Evolutionary conservation across 1,284 basidiomycete genomes (phyloP), one percentile per base, ranked within the genome.

Genomic region (Singerocomus inundabilis): DNA sequence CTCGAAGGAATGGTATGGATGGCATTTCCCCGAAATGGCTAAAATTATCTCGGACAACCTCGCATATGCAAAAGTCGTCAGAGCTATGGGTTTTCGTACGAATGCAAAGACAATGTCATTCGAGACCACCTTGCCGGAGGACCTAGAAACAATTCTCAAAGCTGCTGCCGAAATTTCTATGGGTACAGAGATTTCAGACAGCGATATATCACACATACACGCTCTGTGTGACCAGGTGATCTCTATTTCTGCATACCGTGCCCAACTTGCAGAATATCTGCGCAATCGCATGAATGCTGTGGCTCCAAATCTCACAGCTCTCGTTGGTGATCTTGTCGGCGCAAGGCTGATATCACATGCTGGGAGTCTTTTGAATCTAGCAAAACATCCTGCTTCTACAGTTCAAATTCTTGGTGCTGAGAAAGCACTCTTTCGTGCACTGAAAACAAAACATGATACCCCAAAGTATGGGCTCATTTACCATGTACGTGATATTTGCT

Each of bases 11-110:
- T 99, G 96, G 96, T 99, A 98, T 67, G 96, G 96, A 24, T 99
- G 96, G 96, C 96, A 99, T 77, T 98, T 98, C 82, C 96, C 96
- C 10, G 96, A 99, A 73, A 93, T 99, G 89, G 91, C 88, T 61
- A 98, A 98, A 77, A 98, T 99, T 70, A 90, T 98, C 60, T 84
- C 88, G 57, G 96, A 99, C 78, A 99, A 97, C 73, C 76, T 96
- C 49, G 94, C 95, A 24, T 99, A 98, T 70, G 93, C 97, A 52
- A 96, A 94, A 72, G 85, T 90, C 52, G 83, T 97, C 62, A 86
- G 85, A 57, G 71, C 78, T 33, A 94, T 97, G 91, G 93, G 92
- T 54, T 93, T 96, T 81, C 91, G 96, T 58, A 97, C 96, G 59
- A 97, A 96, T 71, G 91, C 92, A 37, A 77, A 81, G 16, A 77